Percentiles rank a stretch among this genome's conserved stretches.
These are phyloP conservation scores for Lachancea sp. DNA, from an alignment of 805 yeast species.

Conservation along the genomic window DNA sequence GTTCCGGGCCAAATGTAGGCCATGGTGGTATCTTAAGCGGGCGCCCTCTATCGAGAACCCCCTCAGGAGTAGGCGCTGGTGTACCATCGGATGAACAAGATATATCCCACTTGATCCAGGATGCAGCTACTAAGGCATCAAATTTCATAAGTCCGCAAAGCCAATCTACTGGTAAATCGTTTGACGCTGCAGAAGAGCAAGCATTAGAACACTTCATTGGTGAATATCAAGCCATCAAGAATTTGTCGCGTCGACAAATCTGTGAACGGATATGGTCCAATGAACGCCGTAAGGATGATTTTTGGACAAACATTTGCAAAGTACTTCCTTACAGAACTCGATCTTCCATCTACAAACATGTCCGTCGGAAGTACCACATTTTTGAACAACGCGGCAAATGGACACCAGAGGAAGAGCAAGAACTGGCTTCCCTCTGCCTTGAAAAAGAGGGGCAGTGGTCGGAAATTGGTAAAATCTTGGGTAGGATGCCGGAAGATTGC, in stretches of 20 bases:
- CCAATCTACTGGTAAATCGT: conserved; percentile 31
- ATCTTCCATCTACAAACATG: conserved; percentile 89
- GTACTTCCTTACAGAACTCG: conserved; percentile 81
- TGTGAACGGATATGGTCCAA: conserved; percentile 85
- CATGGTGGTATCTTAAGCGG: not conserved
- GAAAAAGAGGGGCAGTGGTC: conserved; percentile 85
- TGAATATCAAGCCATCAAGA: conserved; percentile 59
- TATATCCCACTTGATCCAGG: conserved; percentile 37
- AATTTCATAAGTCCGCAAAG: conserved; percentile 27
- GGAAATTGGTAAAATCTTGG: conserved; percentile 67
- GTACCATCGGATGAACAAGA: conserved; percentile 20
- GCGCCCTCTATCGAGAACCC: not conserved
- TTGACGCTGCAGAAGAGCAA: conserved; percentile 47
- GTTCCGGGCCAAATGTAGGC: not conserved
- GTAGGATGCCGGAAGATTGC: conserved; percentile 97
- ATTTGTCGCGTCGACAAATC: conserved; percentile 57
- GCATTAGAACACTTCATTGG: conserved; percentile 69
- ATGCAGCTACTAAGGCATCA: conserved; percentile 42
- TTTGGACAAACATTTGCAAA: conserved; percentile 78
- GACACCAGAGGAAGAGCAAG: conserved; percentile 75
- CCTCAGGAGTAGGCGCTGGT: conserved; percentile 3
- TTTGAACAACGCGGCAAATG: conserved; percentile 87
- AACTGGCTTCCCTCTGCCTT: conserved; percentile 54
- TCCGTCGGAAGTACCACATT: conserved; percentile 80
- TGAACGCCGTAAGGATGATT: conserved; percentile 77